phyloP scores from a whole-genome alignment of 116 monocot genomes.

The Phalaenopsis hybrid region DNA sequence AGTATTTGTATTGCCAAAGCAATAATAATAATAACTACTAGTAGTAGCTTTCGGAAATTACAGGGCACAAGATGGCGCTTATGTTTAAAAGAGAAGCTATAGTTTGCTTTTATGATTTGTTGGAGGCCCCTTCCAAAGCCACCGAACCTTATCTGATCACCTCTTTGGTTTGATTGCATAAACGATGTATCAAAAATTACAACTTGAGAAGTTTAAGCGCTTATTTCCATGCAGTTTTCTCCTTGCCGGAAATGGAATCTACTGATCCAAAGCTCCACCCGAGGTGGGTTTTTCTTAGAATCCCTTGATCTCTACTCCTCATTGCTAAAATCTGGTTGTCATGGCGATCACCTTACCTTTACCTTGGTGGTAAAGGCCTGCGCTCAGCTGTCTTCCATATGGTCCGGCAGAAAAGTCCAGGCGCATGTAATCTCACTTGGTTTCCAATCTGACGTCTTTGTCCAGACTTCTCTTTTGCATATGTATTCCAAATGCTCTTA shows the following conservation, averaged over 20 bases:
- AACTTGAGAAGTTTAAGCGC: too few relatives aligned
- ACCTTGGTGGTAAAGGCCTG: constrained; percentile 44
- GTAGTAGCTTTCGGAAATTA: too few relatives aligned
- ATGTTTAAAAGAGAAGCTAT: too few relatives aligned
- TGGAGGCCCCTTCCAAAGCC: too few relatives aligned
- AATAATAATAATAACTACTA: too few relatives aligned
- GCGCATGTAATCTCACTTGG: constrained; percentile 24
- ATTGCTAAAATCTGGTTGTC: constrained; percentile 22
- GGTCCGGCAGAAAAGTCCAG: constrained; percentile 28
- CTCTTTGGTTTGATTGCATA: too few relatives aligned
- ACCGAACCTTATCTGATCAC: too few relatives aligned
- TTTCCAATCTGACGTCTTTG: constrained; percentile 19
- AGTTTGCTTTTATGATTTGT: too few relatives aligned
- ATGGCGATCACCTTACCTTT: constrained; percentile 30
- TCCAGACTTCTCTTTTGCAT: constrained; percentile 44
- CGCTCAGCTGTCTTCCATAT: constrained; percentile 14
- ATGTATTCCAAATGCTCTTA: constrained; percentile 35
- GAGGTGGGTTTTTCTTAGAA: constrained; percentile 19
- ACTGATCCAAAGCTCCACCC: constrained; percentile 20
- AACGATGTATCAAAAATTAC: too few relatives aligned
- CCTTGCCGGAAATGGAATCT: constrained; percentile 21
- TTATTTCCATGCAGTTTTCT: neutral
- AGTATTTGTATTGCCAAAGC: too few relatives aligned
- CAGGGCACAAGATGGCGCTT: too few relatives aligned
- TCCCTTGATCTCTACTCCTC: constrained; percentile 39